Percentiles rank a stretch among this genome's conserved stretches.
These are phyloP conservation scores for Durotheca rogersii DNA, from an alignment of 495 filamentous ascomycete genomes.

Conservation along the genomic window DNA sequence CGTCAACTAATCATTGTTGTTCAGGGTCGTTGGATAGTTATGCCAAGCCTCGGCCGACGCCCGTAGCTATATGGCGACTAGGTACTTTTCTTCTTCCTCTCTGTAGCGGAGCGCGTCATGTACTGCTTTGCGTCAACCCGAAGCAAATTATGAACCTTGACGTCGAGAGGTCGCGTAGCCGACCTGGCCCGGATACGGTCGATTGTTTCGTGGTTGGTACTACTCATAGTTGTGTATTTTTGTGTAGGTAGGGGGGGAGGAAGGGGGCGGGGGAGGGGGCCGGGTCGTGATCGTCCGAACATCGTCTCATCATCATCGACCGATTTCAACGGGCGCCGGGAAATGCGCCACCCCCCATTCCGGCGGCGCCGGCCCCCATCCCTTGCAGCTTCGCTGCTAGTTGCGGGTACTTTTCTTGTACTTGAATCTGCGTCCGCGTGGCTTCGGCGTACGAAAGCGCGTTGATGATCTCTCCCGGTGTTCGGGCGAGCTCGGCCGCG, in stretches of 20 bases:
- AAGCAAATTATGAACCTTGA: conserved; percentile 8
- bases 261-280: no score
- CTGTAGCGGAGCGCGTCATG: conserved; percentile 4
- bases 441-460: conserved; percentile 97
- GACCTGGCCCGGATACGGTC: no score
- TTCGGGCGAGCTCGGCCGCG: conserved; percentile 91
- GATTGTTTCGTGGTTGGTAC: no score
- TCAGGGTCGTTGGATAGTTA: neutral
- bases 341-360: conserved; percentile 30
- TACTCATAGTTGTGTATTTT: no score
- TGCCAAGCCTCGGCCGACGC: neutral
- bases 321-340: conserved; percentile 23
- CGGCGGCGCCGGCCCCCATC: conserved; percentile 52
- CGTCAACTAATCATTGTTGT: conserved; percentile 15
- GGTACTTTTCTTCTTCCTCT: no score
- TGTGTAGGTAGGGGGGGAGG: no score
- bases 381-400: conserved; percentile 78
- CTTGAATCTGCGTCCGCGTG: conserved; percentile 93
- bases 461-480: conserved; percentile 93
- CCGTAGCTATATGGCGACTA: no score
- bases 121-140: conserved; percentile 10
- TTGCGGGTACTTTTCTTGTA: conserved; percentile 98
- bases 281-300: no score
- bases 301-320: conserved; percentile 1
- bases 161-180: conserved; percentile 10